Percentiles rank a stretch among this genome's conserved stretches.
These are phyloP conservation scores for Talaromyces albobiverticillius DNA, from an alignment of 2,329 filamentous ascomycete genomes.

Conservation along the genomic window DNA sequence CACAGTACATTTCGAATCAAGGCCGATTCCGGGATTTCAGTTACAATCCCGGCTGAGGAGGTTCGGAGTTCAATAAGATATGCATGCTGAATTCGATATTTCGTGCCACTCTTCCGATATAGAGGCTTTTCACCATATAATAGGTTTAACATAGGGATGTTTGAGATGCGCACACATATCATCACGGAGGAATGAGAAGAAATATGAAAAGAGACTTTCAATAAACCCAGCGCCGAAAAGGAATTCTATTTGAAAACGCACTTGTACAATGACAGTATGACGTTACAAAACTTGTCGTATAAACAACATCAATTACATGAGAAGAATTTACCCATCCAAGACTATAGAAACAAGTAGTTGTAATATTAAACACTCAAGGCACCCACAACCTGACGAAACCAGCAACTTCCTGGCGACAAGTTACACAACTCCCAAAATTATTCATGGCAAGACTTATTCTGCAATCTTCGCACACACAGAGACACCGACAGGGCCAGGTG, in stretches of 20 bases:
- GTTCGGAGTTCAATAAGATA: no score
- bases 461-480: conserved; percentile 93
- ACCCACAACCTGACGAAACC: conserved; percentile 92
- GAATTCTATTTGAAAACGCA: not conserved
- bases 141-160: not conserved
- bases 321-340: not conserved
- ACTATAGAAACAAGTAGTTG: not conserved
- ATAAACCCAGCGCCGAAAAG: not conserved
- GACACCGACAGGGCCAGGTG: conserved; percentile 93
- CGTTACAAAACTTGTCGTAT: not conserved
- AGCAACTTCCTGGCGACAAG: conserved; percentile 80
- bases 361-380: conserved; percentile 46
- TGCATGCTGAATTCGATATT: not conserved
- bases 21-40: conserved; percentile 5
- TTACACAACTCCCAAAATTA: conserved; percentile 95
- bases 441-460: conserved; percentile 91
- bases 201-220: not conserved
- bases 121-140: not conserved
- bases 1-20: not conserved
- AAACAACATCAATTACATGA: not conserved
- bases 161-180: not conserved
- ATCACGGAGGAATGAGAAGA: not conserved
- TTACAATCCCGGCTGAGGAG: conserved; percentile 10
- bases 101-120: not conserved
- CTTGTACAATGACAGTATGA: not conserved